Evolutionary conservation across 1,284 basidiomycete genomes (phyloP).

Genomic region (Retiboletus fuscus): DNA sequence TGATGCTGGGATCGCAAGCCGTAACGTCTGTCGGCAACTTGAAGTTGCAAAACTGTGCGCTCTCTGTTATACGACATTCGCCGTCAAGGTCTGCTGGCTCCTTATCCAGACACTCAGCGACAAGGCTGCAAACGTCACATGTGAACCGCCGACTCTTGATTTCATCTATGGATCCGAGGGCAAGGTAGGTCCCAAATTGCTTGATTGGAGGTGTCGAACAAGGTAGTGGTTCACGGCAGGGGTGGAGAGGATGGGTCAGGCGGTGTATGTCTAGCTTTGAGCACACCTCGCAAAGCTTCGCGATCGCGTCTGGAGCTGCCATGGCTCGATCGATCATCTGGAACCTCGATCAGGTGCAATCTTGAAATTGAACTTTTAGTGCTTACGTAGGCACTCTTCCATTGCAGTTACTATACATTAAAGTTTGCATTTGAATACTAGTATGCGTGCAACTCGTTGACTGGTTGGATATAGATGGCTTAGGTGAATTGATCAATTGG

Average conservation of each 20-base stretch:
- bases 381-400: slow-evolving; percentile 10
- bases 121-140: slow-evolving; percentile 32
- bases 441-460: no score
- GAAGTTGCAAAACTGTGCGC: slow-evolving; percentile 25
- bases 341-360: background rate
- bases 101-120: slow-evolving; percentile 31
- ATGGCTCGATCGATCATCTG: background rate
- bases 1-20: slow-evolving; percentile 22
- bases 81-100: slow-evolving; percentile 30
- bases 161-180: slow-evolving; percentile 33
- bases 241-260: slow-evolving; percentile 17
- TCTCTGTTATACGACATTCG: slow-evolving; percentile 18
- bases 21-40: slow-evolving; percentile 19
- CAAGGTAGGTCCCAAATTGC: background rate
- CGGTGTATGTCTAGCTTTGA: slow-evolving; percentile 25
- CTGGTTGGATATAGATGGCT: no score
- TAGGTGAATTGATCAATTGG: no score
- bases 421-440: no score
- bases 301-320: background rate
- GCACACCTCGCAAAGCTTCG: slow-evolving; percentile 30
- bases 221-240: slow-evolving; percentile 11
- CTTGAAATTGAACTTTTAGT: background rate
- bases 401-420: background rate
- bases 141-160: slow-evolving; percentile 31
- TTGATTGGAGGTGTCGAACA: slow-evolving; percentile 23